Evolutionary conservation across 2,329 filamentous ascomycete species (phyloP), one percentile per base, ranked within the genome.

Genomic region (Stemphylium vesicarium): DNA sequence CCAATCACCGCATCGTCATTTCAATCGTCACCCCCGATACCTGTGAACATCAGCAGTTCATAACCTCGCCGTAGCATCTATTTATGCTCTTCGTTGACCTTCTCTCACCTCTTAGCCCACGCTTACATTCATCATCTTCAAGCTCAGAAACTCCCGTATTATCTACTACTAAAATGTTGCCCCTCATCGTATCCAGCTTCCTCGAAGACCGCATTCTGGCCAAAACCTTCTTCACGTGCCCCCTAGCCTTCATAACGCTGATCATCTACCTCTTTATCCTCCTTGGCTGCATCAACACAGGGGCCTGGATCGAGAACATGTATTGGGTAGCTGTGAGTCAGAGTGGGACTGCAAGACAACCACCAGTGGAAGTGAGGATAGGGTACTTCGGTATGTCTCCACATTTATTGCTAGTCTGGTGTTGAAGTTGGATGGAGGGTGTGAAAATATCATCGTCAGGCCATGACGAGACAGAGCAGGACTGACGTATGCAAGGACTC

Each of bases 361-460:
- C 22, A 16, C 37, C 44, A 2, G 37, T 37, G 8, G 40, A 42
- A n/a, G 39, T 56, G 7, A 38, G 53, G 7, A 52, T 52, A 31
- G 53, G 53, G 16, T 56, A 56, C 43, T 52, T 52, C 8, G 48
- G 49, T 56, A 47, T n/a, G 35, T 48, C n/a, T 15, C 35, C n/a
- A 24, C 16, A 8, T 20, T 36, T 38, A 15, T 10, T n/a, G n/a
- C n/a, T n/a, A n/a, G n/a, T n/a, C n/a, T n/a, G n/a, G n/a, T n/a
- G n/a, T n/a, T n/a, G n/a, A n/a, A n/a, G n/a, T 2, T 16, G 2
- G 4, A 24, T 24, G 7, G 6, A 4, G 12, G 9, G 20, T 16
- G 10, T 18, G 33, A n/a, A 38, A 38, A 20, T 3, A 24, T 6
- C 7, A 24, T 24, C 2, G 22, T 24, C 22, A 4, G 22, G 7